Evolutionary conservation across 768 basidiomycete genomes (phyloP).

Genomic region (Cystobasidium onofrii): DNA sequence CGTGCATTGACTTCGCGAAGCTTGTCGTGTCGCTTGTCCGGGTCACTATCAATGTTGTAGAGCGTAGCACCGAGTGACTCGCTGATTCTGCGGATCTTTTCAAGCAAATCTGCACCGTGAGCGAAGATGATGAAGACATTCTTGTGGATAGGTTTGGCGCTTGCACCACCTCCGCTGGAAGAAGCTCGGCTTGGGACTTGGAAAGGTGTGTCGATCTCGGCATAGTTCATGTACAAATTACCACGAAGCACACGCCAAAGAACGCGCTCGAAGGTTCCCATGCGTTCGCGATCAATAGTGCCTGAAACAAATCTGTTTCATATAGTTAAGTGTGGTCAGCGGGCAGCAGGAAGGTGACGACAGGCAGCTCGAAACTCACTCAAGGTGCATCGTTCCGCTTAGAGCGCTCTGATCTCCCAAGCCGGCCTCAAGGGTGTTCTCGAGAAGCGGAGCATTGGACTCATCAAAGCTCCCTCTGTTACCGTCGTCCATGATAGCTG

Average conservation of each 20-base stretch:
- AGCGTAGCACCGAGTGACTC: conserved; percentile 98
- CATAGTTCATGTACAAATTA: conserved; percentile 90
- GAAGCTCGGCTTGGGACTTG: conserved; percentile 60
- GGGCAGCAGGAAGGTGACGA: too few relatives aligned
- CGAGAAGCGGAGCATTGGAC: conserved; percentile 76
- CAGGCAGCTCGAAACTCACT: conserved; percentile 51
- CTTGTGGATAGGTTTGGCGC: conserved; percentile 63
- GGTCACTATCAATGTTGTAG: conserved; percentile 90
- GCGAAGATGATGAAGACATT: conserved; percentile 99
- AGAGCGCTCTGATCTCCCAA: conserved; percentile 51
- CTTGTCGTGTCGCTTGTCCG: conserved; percentile 81
- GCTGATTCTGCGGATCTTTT: conserved; percentile 95
- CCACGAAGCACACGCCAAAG: conserved; percentile 96
- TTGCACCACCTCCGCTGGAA: conserved; percentile 50
- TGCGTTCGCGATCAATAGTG: conserved; percentile 82
- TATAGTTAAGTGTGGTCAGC: neutral
- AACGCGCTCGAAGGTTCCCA: conserved; percentile 91
- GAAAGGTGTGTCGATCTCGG: conserved; percentile 72
- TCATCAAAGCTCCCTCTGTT: conserved; percentile 87
- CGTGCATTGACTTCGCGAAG: conserved; percentile 78
- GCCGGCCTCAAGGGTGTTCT: conserved; percentile 73
- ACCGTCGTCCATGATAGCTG: conserved; percentile 52
- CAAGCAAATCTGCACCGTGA: conserved; percentile 74
- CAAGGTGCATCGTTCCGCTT: conserved; percentile 62
- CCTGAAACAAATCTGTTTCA: conserved; percentile 76